Evolutionary conservation across 176 grass and related monocot genomes (phyloP).

Genomic region (Chloris gayana): DNA sequence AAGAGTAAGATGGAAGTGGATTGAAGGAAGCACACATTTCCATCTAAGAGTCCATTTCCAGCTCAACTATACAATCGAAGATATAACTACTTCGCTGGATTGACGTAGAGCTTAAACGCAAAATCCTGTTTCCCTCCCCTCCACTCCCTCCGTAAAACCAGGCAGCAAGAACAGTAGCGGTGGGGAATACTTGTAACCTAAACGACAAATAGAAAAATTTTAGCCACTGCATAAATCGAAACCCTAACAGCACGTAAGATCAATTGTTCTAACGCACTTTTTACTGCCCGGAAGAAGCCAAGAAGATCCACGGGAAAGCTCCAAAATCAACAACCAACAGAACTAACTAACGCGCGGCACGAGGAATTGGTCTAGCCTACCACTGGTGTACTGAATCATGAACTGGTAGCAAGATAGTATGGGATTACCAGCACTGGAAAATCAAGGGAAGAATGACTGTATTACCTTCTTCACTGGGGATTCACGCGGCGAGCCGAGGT

Average conservation of each 20-base stretch:
- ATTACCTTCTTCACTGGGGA: conserved; percentile 41
- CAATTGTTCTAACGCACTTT: no score
- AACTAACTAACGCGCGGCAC: not conserved
- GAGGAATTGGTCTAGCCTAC: not conserved
- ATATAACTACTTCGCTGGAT: not conserved
- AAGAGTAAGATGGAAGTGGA: not conserved
- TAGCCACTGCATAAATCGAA: not conserved
- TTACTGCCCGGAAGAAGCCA: no score
- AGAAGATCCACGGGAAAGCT: no score
- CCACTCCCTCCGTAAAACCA: not conserved
- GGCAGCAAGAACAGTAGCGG: not conserved
- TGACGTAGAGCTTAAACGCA: not conserved
- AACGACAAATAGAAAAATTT: no score
- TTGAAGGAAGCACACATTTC: not conserved
- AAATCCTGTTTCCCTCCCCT: not conserved
- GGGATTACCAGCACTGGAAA: not conserved
- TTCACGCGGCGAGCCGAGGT: not conserved
- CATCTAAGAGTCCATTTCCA: not conserved
- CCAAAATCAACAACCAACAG: conserved; percentile 28
- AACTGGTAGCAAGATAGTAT: not conserved
- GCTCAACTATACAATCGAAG: not conserved
- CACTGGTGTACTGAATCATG: not conserved
- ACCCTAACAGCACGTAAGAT: not conserved
- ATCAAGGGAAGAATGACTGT: not conserved
- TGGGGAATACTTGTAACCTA: not conserved